Conservation (phyloP, 129 eudicot species). For the Deinandra increscens region DNA sequence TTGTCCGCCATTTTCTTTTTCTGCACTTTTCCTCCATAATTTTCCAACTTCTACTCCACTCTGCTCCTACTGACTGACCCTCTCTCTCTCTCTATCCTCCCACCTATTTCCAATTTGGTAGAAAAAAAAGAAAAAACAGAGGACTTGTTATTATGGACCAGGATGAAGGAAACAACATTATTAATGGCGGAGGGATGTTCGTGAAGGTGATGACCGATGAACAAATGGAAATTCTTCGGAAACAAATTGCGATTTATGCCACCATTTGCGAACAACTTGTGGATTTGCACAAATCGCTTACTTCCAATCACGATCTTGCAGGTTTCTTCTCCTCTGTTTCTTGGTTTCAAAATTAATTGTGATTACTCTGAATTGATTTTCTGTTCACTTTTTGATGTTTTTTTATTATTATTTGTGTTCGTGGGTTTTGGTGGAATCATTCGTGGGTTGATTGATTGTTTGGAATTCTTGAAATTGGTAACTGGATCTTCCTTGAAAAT, state of each 20-base stretch:
- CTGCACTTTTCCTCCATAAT: constrained; percentile 61
- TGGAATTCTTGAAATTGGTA: not conserved
- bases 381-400: not conserved
- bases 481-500: not conserved
- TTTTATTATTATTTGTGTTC: not conserved
- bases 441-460: not conserved
- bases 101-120: not conserved
- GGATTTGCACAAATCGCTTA: constrained; percentile 84
- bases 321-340: constrained; percentile 33
- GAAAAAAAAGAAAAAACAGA: not conserved
- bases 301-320: constrained; percentile 89
- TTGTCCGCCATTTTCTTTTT: constrained; percentile 60
- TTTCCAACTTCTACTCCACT: constrained; percentile 31
- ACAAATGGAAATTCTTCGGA: constrained; percentile 90
- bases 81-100: not conserved
- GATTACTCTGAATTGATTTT: not conserved
- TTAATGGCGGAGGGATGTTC: constrained; percentile 53
- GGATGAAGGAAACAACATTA: constrained; percentile 40
- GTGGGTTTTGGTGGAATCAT: not conserved
- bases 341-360: too few species aligned
- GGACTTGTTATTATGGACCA: constrained; percentile 36
- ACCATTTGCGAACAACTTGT: constrained; percentile 94
- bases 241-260: constrained; percentile 91
- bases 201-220: constrained; percentile 99
- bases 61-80: not conserved